These are phyloP conservation scores for Dentipellis sp. DNA, from an alignment of 768 basidiomycete species.

Conservation along the genomic window DNA sequence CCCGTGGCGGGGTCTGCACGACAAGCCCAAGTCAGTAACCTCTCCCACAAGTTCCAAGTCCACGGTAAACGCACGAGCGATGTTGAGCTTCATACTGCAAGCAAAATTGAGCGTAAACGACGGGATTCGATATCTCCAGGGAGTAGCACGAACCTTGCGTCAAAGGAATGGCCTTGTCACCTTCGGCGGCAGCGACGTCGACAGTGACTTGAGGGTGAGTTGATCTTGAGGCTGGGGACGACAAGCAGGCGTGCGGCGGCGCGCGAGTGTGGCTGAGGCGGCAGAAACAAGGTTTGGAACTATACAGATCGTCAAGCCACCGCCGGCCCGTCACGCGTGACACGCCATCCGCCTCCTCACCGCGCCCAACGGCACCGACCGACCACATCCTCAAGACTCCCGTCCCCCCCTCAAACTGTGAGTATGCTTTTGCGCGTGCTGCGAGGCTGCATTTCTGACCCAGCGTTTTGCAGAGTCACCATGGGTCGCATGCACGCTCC, in stretches of 20 bases:
- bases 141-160: slow-evolving; percentile 20
- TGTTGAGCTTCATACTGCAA: slow-evolving; percentile 90
- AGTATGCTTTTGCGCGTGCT: slow-evolving; percentile 13
- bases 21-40: neutral
- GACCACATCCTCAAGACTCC: slow-evolving; percentile 35
- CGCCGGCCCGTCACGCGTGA: slow-evolving; percentile 28
- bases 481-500: slow-evolving; percentile 99
- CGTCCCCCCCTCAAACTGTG: slow-evolving; percentile 27
- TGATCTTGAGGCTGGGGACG: slow-evolving; percentile 17
- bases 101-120: neutral
- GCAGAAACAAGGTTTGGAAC: slow-evolving; percentile 45
- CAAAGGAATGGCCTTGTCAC: slow-evolving; percentile 27
- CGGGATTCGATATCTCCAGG: neutral
- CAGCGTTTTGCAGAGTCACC: slow-evolving; percentile 21
- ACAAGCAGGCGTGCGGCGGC: slow-evolving; percentile 7
- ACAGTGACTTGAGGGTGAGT: slow-evolving; percentile 12
- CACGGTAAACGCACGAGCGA: slow-evolving; percentile 64
- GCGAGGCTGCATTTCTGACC: slow-evolving; percentile 1
- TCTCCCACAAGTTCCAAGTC: neutral
- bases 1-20: slow-evolving; percentile 86
- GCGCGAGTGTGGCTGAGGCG: slow-evolving; percentile 20
- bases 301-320: slow-evolving; percentile 49
- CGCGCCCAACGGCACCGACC: slow-evolving; percentile 23
- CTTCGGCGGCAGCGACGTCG: slow-evolving; percentile 33
- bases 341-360: slow-evolving; percentile 13